Evolutionary conservation across 2,329 filamentous ascomycete genomes (phyloP).

Genomic region (Neofusicoccum ribis): DNA sequence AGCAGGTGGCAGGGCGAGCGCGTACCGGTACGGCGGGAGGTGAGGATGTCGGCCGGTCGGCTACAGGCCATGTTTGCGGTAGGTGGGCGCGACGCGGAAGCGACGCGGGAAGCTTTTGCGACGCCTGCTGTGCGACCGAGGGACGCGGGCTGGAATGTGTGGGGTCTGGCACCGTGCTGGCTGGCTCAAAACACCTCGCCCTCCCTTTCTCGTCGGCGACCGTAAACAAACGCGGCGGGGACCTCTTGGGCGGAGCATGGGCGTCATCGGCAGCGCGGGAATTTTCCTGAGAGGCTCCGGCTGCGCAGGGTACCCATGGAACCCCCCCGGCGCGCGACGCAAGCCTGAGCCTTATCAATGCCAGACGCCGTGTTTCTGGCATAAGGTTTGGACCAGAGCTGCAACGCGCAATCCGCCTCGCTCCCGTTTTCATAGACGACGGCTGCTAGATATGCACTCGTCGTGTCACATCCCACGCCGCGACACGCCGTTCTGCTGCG

Average conservation of each 20-base stretch:
- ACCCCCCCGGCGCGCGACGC: background rate
- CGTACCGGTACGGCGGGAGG: background rate
- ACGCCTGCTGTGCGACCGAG: background rate
- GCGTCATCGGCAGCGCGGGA: conserved; percentile 1
- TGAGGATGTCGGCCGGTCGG: background rate
- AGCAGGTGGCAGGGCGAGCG: background rate
- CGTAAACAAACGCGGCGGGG: background rate
- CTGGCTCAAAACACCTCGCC: background rate
- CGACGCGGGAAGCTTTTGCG: background rate
- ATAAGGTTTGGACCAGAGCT: background rate
- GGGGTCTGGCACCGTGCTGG: conserved; percentile 4
- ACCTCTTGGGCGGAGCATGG: background rate
- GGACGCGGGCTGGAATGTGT: background rate
- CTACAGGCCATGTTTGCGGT: background rate
- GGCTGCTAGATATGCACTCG: background rate
- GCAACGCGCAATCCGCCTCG: background rate
- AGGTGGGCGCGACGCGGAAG: background rate
- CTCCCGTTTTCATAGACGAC: conserved; percentile 2
- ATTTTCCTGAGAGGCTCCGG: conserved; percentile 7
- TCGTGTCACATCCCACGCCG: conserved; percentile 6
- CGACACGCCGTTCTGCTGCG: background rate
- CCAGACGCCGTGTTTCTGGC: background rate
- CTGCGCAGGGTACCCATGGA: background rate
- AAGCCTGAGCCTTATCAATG: conserved; percentile 4
- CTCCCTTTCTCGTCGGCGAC: background rate